Evolutionary conservation across 78 protist genomes (phyloP).

Genomic region (Planoprotostelium fungivorum): DNA sequence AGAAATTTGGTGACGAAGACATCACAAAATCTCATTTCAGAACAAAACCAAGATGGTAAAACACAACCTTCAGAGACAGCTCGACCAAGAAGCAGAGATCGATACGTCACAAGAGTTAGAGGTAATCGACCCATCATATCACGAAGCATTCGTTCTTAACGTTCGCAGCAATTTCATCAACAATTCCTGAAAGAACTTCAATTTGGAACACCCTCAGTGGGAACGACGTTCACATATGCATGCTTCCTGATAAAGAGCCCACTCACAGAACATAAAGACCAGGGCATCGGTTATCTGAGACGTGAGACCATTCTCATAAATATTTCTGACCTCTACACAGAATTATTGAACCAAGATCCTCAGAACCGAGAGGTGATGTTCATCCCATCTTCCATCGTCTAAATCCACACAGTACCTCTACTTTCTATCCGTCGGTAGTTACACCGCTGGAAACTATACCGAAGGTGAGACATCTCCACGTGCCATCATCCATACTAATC

Average conservation of each 20-base stretch:
- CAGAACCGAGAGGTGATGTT: not conserved
- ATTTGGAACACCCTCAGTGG: not conserved
- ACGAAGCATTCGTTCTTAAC: not conserved
- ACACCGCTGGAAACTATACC: not conserved
- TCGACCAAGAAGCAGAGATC: not conserved
- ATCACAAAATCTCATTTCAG: too few relatives aligned
- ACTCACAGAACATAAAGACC: not conserved
- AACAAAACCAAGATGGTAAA: too few relatives aligned
- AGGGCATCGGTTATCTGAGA: not conserved
- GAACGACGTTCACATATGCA: not conserved
- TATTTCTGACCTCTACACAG: not conserved
- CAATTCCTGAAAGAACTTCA: not conserved
- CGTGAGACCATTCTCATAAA: not conserved
- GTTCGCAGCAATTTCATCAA: not conserved
- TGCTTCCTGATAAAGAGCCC: not conserved
- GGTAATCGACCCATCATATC: not conserved
- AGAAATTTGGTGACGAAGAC: too few relatives aligned
- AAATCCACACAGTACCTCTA: not conserved
- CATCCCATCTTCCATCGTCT: not conserved
- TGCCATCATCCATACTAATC: too few relatives aligned
- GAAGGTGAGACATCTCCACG: not conserved
- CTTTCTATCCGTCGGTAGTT: not conserved
- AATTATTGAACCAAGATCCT: not conserved
- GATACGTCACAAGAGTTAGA: not conserved
- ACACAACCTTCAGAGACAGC: not conserved